phyloP scores from a whole-genome alignment of 176 grass and related monocot species.

The Zea luxurians region DNA sequence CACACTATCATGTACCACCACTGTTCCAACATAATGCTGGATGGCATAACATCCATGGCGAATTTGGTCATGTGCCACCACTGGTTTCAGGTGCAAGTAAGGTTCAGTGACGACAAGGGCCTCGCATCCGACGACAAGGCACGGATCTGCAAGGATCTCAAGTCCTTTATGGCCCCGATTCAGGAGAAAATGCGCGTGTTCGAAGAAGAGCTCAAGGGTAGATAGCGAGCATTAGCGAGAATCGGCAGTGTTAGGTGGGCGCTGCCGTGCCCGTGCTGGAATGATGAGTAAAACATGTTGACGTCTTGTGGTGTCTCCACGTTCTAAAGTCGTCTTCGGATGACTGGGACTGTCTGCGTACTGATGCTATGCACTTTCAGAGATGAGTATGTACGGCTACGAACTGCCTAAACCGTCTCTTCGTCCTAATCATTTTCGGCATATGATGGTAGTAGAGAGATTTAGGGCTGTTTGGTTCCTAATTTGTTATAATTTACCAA shows the following conservation, averaged over 20 bases:
- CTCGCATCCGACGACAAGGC: slow-evolving; percentile 47
- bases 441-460: not conserved
- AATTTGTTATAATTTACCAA: no score
- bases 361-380: slow-evolving; percentile 5
- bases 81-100: slow-evolving; percentile 61
- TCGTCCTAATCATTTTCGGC: not conserved
- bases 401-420: not conserved
- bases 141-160: slow-evolving; percentile 70
- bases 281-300: not conserved
- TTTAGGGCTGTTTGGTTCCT: no score
- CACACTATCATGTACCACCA: not conserved
- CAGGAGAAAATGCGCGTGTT: slow-evolving; percentile 59
- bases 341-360: not conserved
- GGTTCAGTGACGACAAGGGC: slow-evolving; percentile 70
- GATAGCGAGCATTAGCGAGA: slow-evolving; percentile 36
- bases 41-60: not conserved
- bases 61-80: not conserved
- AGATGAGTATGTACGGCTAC: not conserved
- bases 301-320: not conserved
- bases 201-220: slow-evolving; percentile 86
- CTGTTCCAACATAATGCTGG: not conserved
- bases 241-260: not conserved
- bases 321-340: not conserved
- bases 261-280: not conserved
- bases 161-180: slow-evolving; percentile 60